Evolutionary conservation across 208 protist genomes (phyloP), one percentile per base, ranked within the genome.

Genomic region (Porcisia hertigi): DNA sequence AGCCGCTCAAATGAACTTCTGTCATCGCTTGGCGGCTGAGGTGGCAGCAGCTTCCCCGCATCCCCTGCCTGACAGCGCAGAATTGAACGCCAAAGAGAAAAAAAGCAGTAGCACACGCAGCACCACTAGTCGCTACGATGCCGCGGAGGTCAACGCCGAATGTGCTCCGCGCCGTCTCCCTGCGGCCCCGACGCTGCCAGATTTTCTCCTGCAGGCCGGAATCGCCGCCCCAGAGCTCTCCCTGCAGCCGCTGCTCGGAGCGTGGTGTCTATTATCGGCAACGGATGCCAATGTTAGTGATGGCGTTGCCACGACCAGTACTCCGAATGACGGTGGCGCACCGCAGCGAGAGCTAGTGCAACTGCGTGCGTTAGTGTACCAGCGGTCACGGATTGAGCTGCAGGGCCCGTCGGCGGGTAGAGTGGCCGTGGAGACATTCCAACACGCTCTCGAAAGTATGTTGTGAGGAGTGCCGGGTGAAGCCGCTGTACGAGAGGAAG

Each of bases 181-280:
- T 3, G 34, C 39, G 12, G 41, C 41, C 23, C 70, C 80, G 36
- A 20, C 25, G 20, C 20, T 80, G 47, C 71, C 75, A 5, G 34
- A 36, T n/a, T n/a, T 76, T 30, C 49, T 80, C 34, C 16, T 47
- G 34, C n/a, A 16, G 25, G 66, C 43, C 8, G 39, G 59, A 36
- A 45, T 9, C 6, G 25, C 54, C 1, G 12, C 79, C 16, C 18
- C 73, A 43, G 62, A 77, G 20, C 69, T 62, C 11, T 83, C 82
- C 39, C 73, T 92, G 47, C 84, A 85, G 69, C 88, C 88, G 3
- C 78, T 92, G 23, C 79, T 85, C 57, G 90, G 90, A 0, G 90
- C 90, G 4, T 78, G 79, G 47, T 63, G 64, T 30, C 75, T 94
- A 20, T 64, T 90, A 41, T 71, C 62, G 3, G 71, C 76, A 7